Evolutionary conservation across 1,284 basidiomycete genomes (phyloP).

Genomic region (Ceratobasidium sp.): DNA sequence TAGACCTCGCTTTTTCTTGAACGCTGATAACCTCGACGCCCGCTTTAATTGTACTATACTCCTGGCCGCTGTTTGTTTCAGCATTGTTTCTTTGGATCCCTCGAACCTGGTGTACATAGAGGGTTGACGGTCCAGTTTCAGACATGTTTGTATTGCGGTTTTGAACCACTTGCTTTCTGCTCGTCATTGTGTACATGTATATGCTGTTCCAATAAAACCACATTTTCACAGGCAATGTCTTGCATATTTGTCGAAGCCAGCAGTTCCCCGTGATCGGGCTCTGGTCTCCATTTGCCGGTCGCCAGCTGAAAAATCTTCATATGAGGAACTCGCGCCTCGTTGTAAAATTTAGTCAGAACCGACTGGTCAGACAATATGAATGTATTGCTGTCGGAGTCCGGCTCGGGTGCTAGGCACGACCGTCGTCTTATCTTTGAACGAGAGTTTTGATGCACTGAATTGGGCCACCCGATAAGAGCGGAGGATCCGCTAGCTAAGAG

Average conservation of each 20-base stretch:
- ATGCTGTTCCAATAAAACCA: neutral
- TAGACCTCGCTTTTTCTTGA: neutral
- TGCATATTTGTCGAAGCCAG: neutral
- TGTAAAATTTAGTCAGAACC: no score
- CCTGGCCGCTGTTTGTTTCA: neutral
- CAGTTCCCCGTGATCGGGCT: neutral
- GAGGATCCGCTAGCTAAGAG: no score
- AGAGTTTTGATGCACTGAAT: no score
- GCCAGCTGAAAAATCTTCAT: no score
- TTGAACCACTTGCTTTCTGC: neutral
- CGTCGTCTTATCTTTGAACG: no score
- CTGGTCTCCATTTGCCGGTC: no score
- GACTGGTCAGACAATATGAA: no score
- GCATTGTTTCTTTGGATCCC: constrained; percentile 9
- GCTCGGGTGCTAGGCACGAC: no score
- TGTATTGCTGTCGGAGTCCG: no score
- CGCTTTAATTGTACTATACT: constrained; percentile 4
- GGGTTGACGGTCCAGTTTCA: neutral
- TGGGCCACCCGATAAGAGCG: no score
- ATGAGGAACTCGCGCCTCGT: no score
- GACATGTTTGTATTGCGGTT: constrained; percentile 1
- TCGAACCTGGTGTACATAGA: constrained; percentile 5
- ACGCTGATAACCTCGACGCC: neutral
- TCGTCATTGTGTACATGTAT: neutral
- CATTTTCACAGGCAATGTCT: neutral